phyloP scores from a whole-genome alignment of 2,329 filamentous ascomycete species.

The Aspergillus piperis region DNA sequence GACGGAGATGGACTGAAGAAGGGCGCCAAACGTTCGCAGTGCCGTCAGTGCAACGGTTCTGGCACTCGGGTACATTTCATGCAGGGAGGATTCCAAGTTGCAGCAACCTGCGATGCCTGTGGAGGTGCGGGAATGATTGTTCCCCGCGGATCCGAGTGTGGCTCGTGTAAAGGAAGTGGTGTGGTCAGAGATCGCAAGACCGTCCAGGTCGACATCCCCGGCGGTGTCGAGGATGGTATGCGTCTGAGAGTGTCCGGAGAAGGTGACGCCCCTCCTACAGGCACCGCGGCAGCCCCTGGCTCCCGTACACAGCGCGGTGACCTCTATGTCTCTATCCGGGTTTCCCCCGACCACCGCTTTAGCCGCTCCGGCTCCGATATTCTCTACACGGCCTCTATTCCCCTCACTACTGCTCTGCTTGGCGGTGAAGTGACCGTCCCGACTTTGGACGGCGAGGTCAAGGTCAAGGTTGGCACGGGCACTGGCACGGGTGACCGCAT shows the following conservation, averaged over 20 bases:
- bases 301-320: constrained; percentile 74
- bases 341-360: constrained; percentile 88
- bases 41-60: constrained; percentile 79
- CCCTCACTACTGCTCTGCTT: constrained; percentile 87
- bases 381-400: constrained; percentile 86
- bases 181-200: constrained; percentile 81
- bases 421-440: constrained; percentile 88
- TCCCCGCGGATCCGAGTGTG: constrained; percentile 79
- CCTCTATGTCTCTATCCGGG: constrained; percentile 85
- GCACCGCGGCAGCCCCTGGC: constrained; percentile 64
- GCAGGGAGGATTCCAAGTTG: constrained; percentile 94
- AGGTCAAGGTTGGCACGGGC: constrained; percentile 86
- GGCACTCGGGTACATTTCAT: constrained; percentile 86
- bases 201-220: constrained; percentile 87
- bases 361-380: constrained; percentile 85
- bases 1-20: constrained; percentile 80
- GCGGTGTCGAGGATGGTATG: constrained; percentile 96
- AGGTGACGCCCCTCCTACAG: constrained; percentile 81
- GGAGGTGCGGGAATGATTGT: constrained; percentile 75
- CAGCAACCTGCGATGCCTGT: constrained; percentile 80
- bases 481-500: constrained; percentile 91
- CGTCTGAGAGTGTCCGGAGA: constrained; percentile 79
- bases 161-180: constrained; percentile 76
- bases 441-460: constrained; percentile 86
- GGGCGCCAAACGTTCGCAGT: constrained; percentile 71